Evolutionary conservation across 1,284 basidiomycete species (phyloP).

Genomic region (Heterobasidion annosum): DNA sequence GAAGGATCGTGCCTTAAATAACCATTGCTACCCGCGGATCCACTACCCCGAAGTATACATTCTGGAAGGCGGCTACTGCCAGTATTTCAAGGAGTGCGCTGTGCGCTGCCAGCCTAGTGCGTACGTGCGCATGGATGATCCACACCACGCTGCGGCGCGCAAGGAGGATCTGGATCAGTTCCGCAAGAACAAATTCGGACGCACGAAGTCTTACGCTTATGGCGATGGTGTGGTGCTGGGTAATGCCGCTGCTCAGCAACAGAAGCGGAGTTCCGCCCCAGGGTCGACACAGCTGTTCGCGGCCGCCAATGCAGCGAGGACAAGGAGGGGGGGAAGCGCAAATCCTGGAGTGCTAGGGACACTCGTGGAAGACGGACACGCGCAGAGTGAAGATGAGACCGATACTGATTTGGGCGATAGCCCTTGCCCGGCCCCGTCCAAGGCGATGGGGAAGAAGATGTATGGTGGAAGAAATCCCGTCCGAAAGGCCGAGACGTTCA

Average conservation of each 20-base stretch:
- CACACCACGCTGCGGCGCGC: constrained; percentile 69
- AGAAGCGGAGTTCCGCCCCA: constrained; percentile 57
- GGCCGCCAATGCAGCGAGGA: constrained; percentile 56
- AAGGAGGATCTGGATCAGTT: constrained; percentile 87
- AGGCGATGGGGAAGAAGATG: constrained; percentile 29
- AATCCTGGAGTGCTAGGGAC: constrained; percentile 31
- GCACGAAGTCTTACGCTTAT: constrained; percentile 85
- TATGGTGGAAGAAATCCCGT: background rate
- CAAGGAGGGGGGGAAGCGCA: constrained; percentile 36
- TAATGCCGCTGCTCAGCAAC: constrained; percentile 23
- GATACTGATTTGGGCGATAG: constrained; percentile 73
- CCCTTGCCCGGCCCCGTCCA: constrained; percentile 69
- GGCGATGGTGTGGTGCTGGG: constrained; percentile 46
- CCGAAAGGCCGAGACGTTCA: no score
- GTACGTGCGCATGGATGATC: constrained; percentile 95
- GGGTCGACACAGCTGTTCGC: constrained; percentile 48
- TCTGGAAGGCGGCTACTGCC: constrained; percentile 91
- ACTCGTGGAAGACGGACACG: constrained; percentile 56
- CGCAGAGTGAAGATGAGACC: constrained; percentile 49
- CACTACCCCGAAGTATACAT: constrained; percentile 98
- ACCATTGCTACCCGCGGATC: constrained; percentile 84
- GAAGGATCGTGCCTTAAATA: constrained; percentile 83
- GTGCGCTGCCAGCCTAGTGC: constrained; percentile 71
- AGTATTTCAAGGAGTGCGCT: constrained; percentile 69
- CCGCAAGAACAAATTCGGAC: constrained; percentile 78